Evolutionary conservation across 2,329 filamentous ascomycete genomes (phyloP).

Genomic region (Aspergillus viridinutans): DNA sequence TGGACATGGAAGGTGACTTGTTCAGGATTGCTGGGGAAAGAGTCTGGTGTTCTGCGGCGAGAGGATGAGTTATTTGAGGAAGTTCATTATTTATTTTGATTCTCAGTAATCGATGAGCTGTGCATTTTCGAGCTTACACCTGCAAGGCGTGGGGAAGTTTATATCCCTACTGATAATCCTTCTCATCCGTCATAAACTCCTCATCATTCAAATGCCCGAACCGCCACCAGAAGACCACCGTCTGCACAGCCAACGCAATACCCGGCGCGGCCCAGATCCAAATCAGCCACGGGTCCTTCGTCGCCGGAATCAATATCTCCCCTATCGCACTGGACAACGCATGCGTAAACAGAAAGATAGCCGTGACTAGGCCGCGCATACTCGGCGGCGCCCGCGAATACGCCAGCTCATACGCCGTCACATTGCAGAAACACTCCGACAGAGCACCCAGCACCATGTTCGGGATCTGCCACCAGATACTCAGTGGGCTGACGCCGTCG

Average conservation of each 20-base stretch:
- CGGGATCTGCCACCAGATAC: slow-evolving; percentile 43
- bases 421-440: slow-evolving; percentile 41
- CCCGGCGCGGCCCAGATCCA: slow-evolving; percentile 49
- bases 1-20: neutral
- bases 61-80: too few species aligned
- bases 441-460: slow-evolving; percentile 35
- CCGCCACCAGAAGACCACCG: slow-evolving; percentile 46
- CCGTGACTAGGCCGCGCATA: slow-evolving; percentile 42
- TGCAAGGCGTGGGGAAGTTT: too few species aligned
- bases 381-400: slow-evolving; percentile 41
- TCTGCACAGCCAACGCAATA: slow-evolving; percentile 47
- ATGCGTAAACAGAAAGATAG: slow-evolving; percentile 40
- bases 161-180: slow-evolving; percentile 3
- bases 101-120: too few species aligned
- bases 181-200: slow-evolving; percentile 38
- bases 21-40: too few species aligned
- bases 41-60: too few species aligned
- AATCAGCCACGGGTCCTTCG: slow-evolving; percentile 46
- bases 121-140: too few species aligned
- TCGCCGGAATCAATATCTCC: slow-evolving; percentile 42
- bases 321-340: slow-evolving; percentile 39
- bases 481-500: slow-evolving; percentile 36
- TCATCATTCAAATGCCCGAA: slow-evolving; percentile 48
- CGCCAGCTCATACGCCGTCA: slow-evolving; percentile 44
- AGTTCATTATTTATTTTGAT: too few species aligned